Base-by-base conservation (phyloP, 345 rosid genomes). In the Acer negundo region DNA sequence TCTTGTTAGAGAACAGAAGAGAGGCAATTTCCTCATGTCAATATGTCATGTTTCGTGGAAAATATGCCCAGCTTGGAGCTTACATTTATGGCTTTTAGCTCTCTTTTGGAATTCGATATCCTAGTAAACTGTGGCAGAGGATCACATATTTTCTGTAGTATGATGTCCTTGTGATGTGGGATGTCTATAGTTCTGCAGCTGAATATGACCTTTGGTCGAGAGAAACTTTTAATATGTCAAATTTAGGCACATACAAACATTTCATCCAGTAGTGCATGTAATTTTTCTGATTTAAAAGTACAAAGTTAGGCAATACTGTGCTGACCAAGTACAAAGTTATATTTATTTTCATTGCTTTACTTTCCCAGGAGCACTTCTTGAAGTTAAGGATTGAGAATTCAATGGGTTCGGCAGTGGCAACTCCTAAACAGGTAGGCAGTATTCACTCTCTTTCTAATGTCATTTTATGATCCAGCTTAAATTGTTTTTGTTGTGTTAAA, bases 351-450 rank as follows among this genome's bases (percentile, higher is more conserved):
- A 6, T 70, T 66, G 22, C 26, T 28, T 73, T 62, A 62, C 47
- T 63, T 51, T 81, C 79, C 61, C 85, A 93, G 99, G 99, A 95
- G 79, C 92, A 92, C 78, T 93, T 93, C 83, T 94, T 87, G 82
- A 95, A 92, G 78, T 81, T 90, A 70, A 87, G 92, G 80, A 88
- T 90, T 35, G 98, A 95, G 85, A 95, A 84, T 75, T 93, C 98
- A 51, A 93, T 95, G 99, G 78, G 92, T 70, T 85, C 94, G 42
- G 87, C 96, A 7, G 91, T 81, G 74, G 88, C 99, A 70, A 93
- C 99, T 28, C 61, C 89, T 28, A 95, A 95, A 82, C 98, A 95
- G 98, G 99, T 95, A 76, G 64, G 28, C 24, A 26, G 26, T 4
- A 42, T 5, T 47, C 16, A 8, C 10, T 46, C 15, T 9, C 49